Percentiles rank a stretch among this genome's conserved stretches.
These are phyloP conservation scores for Cryptosporidium muris DNA, from an alignment of 169 alveolate species.

Conservation along the genomic window DNA sequence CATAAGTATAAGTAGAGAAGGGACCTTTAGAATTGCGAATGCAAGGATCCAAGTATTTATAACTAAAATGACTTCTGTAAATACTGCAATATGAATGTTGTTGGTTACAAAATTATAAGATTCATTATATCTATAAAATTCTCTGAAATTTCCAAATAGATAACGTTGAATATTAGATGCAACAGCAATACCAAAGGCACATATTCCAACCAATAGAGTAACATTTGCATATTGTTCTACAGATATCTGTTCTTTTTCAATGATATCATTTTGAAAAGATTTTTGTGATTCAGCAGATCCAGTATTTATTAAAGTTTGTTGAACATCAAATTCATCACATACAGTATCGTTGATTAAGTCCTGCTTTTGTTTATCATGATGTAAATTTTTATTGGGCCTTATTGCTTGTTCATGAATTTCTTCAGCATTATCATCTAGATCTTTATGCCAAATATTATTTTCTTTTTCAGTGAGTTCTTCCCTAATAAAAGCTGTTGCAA, in stretches of 20 bases:
- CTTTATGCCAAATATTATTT: conserved; percentile 33
- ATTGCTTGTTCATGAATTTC: conserved; percentile 36
- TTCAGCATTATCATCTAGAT: conserved; percentile 42
- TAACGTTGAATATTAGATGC: conserved; percentile 48
- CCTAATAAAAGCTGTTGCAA: conserved; percentile 58
- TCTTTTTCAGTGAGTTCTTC: conserved; percentile 60
- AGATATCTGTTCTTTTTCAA: conserved; percentile 57
- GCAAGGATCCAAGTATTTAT: conserved; percentile 51
- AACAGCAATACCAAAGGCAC: conserved; percentile 39
- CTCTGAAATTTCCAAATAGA: conserved; percentile 49
- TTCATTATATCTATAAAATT: conserved; percentile 56
- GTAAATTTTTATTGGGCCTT: conserved; percentile 4
- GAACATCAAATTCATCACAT: conserved; percentile 51
- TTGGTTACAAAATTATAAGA: conserved; percentile 31
- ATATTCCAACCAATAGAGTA: conserved; percentile 57
- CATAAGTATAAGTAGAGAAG: conserved; percentile 45
- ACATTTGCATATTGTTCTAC: conserved; percentile 45
- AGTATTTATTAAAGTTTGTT: conserved; percentile 13
- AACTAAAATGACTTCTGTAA: conserved; percentile 37
- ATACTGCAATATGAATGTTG: conserved; percentile 45
- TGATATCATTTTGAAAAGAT: conserved; percentile 56
- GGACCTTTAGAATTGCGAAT: conserved; percentile 46
- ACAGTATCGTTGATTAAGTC: conserved; percentile 44
- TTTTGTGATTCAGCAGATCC: conserved; percentile 44
- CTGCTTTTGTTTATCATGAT: conserved; percentile 12